These are phyloP conservation scores for Podaxis sp. DNA, from an alignment of 768 basidiomycete genomes.

Conservation along the genomic window DNA sequence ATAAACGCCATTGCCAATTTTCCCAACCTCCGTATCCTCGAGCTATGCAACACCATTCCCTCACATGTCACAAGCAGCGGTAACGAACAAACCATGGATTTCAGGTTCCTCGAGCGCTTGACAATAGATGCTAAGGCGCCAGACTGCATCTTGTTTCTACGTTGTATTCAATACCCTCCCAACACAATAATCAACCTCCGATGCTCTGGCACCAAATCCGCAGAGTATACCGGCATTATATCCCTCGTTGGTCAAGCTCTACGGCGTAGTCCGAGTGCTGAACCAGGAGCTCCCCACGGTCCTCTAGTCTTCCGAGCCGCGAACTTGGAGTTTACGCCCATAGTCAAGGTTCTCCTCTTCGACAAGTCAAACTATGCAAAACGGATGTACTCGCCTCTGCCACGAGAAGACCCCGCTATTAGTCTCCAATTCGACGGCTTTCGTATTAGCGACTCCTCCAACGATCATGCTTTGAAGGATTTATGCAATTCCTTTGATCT, in stretches of 20 bases:
- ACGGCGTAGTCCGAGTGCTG: not conserved
- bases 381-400: not conserved
- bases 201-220: not conserved
- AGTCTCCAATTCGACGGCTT: not conserved
- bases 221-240: not conserved
- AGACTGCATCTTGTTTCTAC: not conserved
- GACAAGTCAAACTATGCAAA: not conserved
- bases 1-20: slow-evolving; percentile 6
- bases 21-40: slow-evolving; percentile 5
- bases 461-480: not conserved
- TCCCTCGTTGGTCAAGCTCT: slow-evolving; percentile 1
- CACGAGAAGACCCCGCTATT: not conserved
- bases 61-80: not conserved
- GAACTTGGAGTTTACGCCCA: not conserved
- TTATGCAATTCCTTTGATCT: slow-evolving; percentile 3
- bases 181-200: not conserved
- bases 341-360: not conserved
- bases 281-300: not conserved
- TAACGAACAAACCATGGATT: not conserved
- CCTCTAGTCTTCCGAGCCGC: not conserved
- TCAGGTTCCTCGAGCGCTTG: slow-evolving; percentile 1
- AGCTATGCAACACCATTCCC: not conserved
- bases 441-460: no score
- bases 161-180: slow-evolving; percentile 6
- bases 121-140: not conserved